phyloP scores from a whole-genome alignment of 106 monocot genomes.

The Acorus gramineus region DNA sequence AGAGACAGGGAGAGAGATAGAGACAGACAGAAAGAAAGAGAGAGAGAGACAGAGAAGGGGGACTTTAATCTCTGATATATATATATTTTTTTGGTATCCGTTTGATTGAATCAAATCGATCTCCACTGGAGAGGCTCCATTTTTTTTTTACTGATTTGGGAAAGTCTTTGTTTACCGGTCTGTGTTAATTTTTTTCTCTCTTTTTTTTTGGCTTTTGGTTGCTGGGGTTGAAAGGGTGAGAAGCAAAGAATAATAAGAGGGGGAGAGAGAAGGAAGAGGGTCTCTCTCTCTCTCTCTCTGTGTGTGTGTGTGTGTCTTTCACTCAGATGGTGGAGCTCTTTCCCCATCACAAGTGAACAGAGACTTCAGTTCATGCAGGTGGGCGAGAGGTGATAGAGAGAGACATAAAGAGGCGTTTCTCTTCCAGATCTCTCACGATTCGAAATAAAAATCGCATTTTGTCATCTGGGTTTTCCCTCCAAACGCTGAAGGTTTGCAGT shows the following conservation, averaged over 20 bases:
- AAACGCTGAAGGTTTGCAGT: too few species aligned
- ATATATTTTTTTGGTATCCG: not conserved
- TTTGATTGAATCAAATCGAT: not conserved
- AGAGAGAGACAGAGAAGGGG: not conserved
- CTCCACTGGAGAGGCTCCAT: not conserved
- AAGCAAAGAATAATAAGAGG: conserved; percentile 25
- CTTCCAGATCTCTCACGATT: too few species aligned
- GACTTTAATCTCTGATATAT: not conserved
- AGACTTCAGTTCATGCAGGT: too few species aligned
- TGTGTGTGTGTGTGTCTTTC: not conserved
- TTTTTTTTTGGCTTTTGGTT: not conserved
- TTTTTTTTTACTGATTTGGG: not conserved
- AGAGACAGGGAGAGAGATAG: not conserved
- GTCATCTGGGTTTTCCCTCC: too few species aligned
- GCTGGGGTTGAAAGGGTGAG: not conserved
- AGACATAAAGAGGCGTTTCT: too few species aligned
- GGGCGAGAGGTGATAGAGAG: too few species aligned
- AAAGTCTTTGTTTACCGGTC: not conserved
- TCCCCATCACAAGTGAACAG: too few species aligned
- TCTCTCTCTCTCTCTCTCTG: not conserved
- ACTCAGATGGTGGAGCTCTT: too few species aligned
- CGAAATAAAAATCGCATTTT: too few species aligned
- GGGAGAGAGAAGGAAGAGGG: not conserved
- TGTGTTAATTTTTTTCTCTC: not conserved
- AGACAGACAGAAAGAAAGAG: conserved; percentile 1